Conservation (phyloP, 306 rosid species). For the Trichosanthes cucumerina region DNA sequence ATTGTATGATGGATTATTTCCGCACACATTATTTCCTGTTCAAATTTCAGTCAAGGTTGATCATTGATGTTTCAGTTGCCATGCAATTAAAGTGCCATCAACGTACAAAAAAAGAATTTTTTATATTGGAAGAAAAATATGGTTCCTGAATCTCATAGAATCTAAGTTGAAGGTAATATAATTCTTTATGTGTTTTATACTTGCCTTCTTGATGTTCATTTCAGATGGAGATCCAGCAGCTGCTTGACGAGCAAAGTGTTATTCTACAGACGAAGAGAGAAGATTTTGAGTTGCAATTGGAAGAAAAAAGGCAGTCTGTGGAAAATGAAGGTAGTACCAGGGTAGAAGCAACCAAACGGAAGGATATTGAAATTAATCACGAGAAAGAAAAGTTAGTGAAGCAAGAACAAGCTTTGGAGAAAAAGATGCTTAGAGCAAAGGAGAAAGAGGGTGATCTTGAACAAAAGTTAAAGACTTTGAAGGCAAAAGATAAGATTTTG, state of each 20-base stretch:
- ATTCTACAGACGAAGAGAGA: slow-evolving; percentile 35
- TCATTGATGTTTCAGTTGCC: neutral
- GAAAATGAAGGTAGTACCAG: slow-evolving; percentile 40
- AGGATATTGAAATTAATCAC: slow-evolving; percentile 61
- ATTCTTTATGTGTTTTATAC: neutral
- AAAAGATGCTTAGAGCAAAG: slow-evolving; percentile 66
- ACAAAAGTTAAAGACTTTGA: slow-evolving; percentile 32
- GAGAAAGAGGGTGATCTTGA: slow-evolving; percentile 66
- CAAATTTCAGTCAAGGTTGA: neutral
- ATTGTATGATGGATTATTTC: neutral
- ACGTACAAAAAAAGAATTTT: neutral
- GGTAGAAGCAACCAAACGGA: slow-evolving; percentile 36
- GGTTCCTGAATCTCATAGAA: neutral
- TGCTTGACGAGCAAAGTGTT: slow-evolving; percentile 48
- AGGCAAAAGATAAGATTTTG: slow-evolving; percentile 52
- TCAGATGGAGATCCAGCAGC: slow-evolving; percentile 63
- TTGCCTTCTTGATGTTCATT: neutral
- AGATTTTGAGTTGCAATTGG: slow-evolving; percentile 60
- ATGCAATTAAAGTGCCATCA: neutral
- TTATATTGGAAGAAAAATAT: neutral
- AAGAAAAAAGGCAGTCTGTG: slow-evolving; percentile 35
- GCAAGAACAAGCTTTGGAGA: slow-evolving; percentile 52
- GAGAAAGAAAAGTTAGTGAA: slow-evolving; percentile 55
- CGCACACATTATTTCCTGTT: neutral
- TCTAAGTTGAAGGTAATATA: neutral